These are phyloP conservation scores for Clathrus columnatus DNA, from an alignment of 768 basidiomycete genomes.

Conservation along the genomic window DNA sequence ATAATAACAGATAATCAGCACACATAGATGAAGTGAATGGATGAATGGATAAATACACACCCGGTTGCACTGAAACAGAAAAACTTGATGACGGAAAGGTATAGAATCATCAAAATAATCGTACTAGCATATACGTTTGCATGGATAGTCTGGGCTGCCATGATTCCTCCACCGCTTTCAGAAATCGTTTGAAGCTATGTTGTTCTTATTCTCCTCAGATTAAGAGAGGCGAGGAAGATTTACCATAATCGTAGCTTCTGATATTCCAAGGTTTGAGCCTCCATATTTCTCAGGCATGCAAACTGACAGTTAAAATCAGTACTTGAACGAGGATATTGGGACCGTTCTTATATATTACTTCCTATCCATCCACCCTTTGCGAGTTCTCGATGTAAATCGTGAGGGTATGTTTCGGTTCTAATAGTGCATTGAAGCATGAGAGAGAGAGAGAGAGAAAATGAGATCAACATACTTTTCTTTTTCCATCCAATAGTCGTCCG, in stretches of 20 bases:
- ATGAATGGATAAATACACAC: background rate
- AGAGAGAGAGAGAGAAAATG: background rate
- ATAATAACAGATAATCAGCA: background rate
- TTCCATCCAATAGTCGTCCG: conserved; percentile 14
- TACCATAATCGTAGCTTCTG: conserved; percentile 14
- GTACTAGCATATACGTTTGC: conserved; percentile 12
- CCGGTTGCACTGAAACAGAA: conserved; percentile 5
- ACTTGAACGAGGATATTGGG: background rate
- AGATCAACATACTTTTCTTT: conserved; percentile 10
- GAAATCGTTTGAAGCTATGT: conserved; percentile 12
- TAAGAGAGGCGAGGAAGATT: background rate
- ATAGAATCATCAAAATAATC: background rate
- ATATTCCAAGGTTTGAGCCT: conserved; percentile 13
- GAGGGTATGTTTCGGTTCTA: conserved; percentile 10
- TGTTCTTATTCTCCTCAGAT: background rate
- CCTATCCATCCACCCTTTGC: conserved; percentile 12
- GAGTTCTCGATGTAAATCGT: conserved; percentile 12
- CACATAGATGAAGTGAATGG: background rate
- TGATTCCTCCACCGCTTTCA: conserved; percentile 13
- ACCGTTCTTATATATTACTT: conserved; percentile 2
- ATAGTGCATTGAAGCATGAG: background rate
- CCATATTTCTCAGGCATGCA: conserved; percentile 13
- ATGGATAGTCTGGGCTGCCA: conserved; percentile 13
- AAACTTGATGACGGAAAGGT: background rate
- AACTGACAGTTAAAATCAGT: background rate